Evolutionary conservation across 1,284 basidiomycete species (phyloP), one percentile per base, ranked within the genome.

Genomic region (Stygiomarasmius scandens): DNA sequence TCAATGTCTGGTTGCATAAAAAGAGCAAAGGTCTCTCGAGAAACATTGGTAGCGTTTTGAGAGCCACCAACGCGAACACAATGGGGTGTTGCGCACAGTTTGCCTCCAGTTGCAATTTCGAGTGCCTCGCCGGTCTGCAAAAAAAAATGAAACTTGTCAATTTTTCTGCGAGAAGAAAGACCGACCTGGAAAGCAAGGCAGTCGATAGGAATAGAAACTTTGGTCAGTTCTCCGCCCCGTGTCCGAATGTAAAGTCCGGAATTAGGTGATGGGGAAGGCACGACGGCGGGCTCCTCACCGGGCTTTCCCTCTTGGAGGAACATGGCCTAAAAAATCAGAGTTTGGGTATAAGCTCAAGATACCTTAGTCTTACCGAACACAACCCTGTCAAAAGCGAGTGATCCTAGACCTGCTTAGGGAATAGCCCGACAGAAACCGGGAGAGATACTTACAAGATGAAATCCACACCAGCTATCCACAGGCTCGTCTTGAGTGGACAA

Each of bases 1-100:
- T 92, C 79, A 4, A 89, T 87, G 69, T 96, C 86, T 1, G 95
- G 95, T 72, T 96, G 94, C 85, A 97, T 89, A 79, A 97, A 98
- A 23, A 96, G 78, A 2, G 93, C 90, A 64, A 92, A 93, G 1
- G 89, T 95, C 74, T 93, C 92, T 59, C 93, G 78, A n/a, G 88
- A 93, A 50, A 90, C 76, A 41, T 72, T 74, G 34, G 79, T 78
- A 10, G 75, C 72, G 2, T 76, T 74, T 24, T 73, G 69, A 16
- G 71, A 73, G 3, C 87, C 89, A 4, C 88, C 90, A 2, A 90
- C 83, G 56, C 87, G 84, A 36, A 97, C 95, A 64, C 92, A 96
- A 66, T 98, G 95, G 8, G 94, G 93, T 0, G 95, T 97, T 0
- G 95, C 95, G 46, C 87, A 82, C 19, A 97, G 76, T 58, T 78